Conservation (phyloP, 768 basidiomycete genomes). For the Clavulina sp. region DNA sequence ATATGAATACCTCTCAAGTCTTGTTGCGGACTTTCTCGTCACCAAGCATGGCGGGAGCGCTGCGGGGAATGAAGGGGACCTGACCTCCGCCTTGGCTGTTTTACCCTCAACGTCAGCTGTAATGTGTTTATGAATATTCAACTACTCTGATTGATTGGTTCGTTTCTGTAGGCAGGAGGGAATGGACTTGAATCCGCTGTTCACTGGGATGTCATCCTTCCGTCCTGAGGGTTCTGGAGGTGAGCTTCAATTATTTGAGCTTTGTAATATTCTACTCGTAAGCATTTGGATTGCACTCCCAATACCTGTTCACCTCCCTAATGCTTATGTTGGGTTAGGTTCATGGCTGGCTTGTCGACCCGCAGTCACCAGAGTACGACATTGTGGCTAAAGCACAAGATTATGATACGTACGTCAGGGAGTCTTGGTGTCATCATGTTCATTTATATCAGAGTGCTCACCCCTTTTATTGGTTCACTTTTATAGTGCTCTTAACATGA, state of each 20-base stretch:
- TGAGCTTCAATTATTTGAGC: constrained; percentile 72
- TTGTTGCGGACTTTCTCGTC: constrained; percentile 71
- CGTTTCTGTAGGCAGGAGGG: constrained; percentile 73
- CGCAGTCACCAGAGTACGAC: constrained; percentile 37
- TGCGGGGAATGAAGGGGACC: constrained; percentile 3
- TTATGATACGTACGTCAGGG: constrained; percentile 13
- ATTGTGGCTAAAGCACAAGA: constrained; percentile 31
- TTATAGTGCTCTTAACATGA: constrained; percentile 54
- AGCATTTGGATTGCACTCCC: constrained; percentile 92
- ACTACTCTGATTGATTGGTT: too few relatives aligned
- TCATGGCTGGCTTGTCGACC: too few relatives aligned
- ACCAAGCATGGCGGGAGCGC: constrained; percentile 32
- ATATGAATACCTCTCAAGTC: constrained; percentile 68
- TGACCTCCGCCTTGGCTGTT: background rate
- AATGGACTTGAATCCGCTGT: constrained; percentile 76
- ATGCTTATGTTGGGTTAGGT: background rate
- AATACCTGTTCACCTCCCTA: constrained; percentile 11
- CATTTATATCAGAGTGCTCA: constrained; percentile 1
- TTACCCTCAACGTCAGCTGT: background rate
- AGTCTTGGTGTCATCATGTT: constrained; percentile 8
- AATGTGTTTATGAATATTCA: too few relatives aligned
- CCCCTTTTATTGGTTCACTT: constrained; percentile 26
- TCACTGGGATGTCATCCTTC: constrained; percentile 53
- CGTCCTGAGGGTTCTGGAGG: constrained; percentile 46
- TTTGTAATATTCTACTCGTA: constrained; percentile 61